phyloP scores from a whole-genome alignment of 2,329 filamentous ascomycete species.

The Colletotrichum sp. region DNA sequence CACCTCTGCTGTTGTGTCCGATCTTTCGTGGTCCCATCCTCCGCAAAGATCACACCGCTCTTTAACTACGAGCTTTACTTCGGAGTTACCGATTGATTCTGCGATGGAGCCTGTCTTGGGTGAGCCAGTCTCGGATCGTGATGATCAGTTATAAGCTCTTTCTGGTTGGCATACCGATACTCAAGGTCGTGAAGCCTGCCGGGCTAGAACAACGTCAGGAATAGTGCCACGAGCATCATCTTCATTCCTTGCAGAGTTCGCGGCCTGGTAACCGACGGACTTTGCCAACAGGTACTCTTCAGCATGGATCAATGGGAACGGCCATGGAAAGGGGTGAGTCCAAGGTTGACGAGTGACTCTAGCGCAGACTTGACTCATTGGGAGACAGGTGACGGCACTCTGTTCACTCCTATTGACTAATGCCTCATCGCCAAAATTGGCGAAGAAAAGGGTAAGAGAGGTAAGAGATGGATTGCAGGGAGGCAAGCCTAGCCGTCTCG shows the following conservation, averaged over 20 bases:
- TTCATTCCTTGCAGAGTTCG: background rate
- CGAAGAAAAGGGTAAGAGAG: no score
- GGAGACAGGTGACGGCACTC: no score
- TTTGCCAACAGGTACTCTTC: background rate
- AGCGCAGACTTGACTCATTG: fast-evolving
- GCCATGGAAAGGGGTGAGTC: background rate
- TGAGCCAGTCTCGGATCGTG: fast-evolving
- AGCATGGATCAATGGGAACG: background rate
- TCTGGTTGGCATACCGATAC: no score
- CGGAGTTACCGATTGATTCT: no score
- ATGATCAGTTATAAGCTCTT: background rate
- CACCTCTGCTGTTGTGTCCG: fast-evolving
- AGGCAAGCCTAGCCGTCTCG: no score
- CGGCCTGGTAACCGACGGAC: background rate
- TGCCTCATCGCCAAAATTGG: no score
- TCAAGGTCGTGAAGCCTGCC: background rate
- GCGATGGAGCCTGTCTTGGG: background rate
- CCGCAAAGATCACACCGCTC: no score
- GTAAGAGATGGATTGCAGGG: background rate
- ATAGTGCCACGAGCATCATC: no score
- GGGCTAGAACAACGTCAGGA: no score
- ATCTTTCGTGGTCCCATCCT: no score
- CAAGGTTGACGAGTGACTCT: background rate
- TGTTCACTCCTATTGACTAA: fast-evolving
- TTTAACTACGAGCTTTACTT: no score